Conservation (phyloP, 768 basidiomycete genomes). For the Hirschioporus abietinus region DNA sequence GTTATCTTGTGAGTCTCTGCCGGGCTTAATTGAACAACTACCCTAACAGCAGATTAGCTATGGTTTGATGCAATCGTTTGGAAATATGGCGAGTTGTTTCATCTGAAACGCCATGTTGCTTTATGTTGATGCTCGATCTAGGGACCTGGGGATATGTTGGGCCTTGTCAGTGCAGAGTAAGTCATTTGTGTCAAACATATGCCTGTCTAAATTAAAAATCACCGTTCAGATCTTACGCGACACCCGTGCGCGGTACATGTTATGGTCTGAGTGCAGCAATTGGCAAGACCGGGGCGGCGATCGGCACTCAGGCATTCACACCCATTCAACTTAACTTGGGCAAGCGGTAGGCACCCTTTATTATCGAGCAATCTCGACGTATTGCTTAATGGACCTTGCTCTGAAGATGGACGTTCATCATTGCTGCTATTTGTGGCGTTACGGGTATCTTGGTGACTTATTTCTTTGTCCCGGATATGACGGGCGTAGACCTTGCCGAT, state of each 20-base stretch:
- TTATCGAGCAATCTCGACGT: not conserved
- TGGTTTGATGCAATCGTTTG: constrained; percentile 66
- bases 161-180: constrained; percentile 61
- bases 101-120: not conserved
- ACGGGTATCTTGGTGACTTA: constrained; percentile 60
- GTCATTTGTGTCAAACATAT: constrained; percentile 19
- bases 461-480: constrained; percentile 65
- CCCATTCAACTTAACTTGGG: constrained; percentile 66
- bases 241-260: constrained; percentile 63
- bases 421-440: constrained; percentile 63
- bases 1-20: constrained; percentile 50
- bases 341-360: constrained; percentile 38
- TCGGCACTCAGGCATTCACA: constrained; percentile 66
- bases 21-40: constrained; percentile 6
- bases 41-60: constrained; percentile 34
- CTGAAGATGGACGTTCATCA: constrained; percentile 59
- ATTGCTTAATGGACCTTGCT: not conserved
- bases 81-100: constrained; percentile 46
- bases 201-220: not conserved
- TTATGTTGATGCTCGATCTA: constrained; percentile 18
- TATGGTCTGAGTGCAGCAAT: constrained; percentile 66
- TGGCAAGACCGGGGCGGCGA: constrained; percentile 67
- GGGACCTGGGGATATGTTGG: constrained; percentile 72
- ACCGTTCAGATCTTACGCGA: constrained; percentile 49
- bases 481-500: constrained; percentile 58